Conservation (phyloP, 108 stramenopile species). For the Conticribra guillardii region DNA sequence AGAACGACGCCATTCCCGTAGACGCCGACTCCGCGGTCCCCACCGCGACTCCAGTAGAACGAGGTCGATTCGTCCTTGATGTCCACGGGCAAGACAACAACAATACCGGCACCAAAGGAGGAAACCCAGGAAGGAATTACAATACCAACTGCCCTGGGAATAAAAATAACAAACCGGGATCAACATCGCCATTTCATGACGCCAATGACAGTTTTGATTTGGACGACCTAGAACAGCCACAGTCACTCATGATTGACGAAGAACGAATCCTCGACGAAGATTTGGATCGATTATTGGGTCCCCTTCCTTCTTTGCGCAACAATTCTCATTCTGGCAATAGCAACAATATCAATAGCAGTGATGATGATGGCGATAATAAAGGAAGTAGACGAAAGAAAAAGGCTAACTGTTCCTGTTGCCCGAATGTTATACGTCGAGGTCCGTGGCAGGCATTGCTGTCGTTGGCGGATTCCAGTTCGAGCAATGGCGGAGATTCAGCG, state of each 20-base stretch:
- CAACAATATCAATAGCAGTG: background rate
- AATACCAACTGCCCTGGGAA: background rate
- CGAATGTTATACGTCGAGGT: background rate
- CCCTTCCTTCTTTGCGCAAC: background rate
- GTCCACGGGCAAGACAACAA: too few relatives aligned
- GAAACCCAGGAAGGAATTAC: background rate
- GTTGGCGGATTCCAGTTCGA: slow-evolving; percentile 1
- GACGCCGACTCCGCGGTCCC: slow-evolving; percentile 1
- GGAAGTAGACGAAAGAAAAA: background rate
- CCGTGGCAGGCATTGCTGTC: slow-evolving; percentile 5
- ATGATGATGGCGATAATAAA: background rate
- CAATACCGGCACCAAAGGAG: too few relatives aligned
- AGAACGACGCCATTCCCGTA: too few relatives aligned
- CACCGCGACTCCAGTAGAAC: slow-evolving; percentile 11
- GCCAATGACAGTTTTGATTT: slow-evolving; percentile 16
- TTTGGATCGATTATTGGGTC: slow-evolving; percentile 30
- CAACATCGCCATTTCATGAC: background rate
- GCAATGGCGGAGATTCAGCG: too few relatives aligned
- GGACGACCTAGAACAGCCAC: slow-evolving; percentile 7
- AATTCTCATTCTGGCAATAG: too few relatives aligned
- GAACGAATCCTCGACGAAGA: slow-evolving; percentile 25
- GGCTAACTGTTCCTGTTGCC: background rate
- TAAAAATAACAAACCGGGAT: background rate
- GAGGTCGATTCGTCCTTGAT: slow-evolving; percentile 6
- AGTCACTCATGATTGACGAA: background rate